phyloP scores from a whole-genome alignment of 2,329 filamentous ascomycete species.

The Cladosporium cucumerinum region DNA sequence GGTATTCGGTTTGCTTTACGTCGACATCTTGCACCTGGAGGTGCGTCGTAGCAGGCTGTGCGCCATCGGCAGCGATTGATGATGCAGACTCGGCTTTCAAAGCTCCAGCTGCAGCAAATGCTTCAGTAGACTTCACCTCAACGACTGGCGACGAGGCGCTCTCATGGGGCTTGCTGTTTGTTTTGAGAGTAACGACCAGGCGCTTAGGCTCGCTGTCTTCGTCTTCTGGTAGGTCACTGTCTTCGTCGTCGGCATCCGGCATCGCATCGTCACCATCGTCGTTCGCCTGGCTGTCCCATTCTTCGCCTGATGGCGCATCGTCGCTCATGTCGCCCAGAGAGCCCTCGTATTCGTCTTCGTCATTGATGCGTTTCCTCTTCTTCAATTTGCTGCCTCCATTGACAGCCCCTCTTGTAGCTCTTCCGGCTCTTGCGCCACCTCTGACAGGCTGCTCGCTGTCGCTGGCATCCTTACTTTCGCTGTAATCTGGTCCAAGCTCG shows the following conservation, averaged over 20 bases:
- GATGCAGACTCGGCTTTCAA: background rate
- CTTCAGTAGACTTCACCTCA: background rate
- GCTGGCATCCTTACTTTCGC: constrained; percentile 36
- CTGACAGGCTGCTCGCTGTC: constrained; percentile 44
- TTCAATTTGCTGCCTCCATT: constrained; percentile 29
- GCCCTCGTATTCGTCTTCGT: constrained; percentile 52
- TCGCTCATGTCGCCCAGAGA: constrained; percentile 60
- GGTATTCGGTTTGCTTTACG: constrained; percentile 1
- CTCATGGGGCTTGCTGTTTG: background rate
- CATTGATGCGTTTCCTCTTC: constrained; percentile 48
- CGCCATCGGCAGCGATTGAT: background rate
- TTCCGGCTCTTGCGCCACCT: constrained; percentile 43
- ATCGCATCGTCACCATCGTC: constrained; percentile 12
- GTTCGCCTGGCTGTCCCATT: constrained; percentile 45
- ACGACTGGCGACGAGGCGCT: background rate
- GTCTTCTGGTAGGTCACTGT: background rate
- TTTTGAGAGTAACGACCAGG: constrained; percentile 14
- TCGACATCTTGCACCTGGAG: background rate
- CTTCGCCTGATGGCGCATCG: constrained; percentile 55
- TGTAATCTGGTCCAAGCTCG: constrained; percentile 30
- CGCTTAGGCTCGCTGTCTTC: constrained; percentile 12
- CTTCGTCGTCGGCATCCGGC: constrained; percentile 12
- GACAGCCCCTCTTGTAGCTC: constrained; percentile 33
- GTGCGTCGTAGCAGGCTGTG: background rate
- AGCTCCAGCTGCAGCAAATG: background rate